These are phyloP conservation scores for Pleomassaria siparia DNA, from an alignment of 2,329 filamentous ascomycete species.

Conservation along the genomic window DNA sequence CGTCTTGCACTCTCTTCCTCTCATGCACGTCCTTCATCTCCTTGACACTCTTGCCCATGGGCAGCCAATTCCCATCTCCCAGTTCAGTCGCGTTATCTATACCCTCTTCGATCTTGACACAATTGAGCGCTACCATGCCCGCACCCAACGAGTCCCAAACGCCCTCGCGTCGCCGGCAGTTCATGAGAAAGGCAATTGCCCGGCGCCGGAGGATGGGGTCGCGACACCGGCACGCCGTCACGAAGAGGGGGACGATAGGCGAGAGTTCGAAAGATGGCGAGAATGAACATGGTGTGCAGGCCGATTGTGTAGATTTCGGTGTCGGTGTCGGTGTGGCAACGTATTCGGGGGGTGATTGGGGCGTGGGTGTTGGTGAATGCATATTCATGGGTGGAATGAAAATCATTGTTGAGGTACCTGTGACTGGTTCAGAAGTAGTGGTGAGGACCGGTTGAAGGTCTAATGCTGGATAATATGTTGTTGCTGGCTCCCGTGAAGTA, in stretches of 20 bases:
- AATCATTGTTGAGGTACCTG: not conserved
- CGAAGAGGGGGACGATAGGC: slow-evolving; percentile 29
- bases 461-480: slow-evolving; percentile 29
- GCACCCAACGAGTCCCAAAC: slow-evolving; percentile 30
- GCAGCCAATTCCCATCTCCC: slow-evolving; percentile 23
- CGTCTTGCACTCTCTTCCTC: slow-evolving; percentile 19
- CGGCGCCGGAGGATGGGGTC: slow-evolving; percentile 29
- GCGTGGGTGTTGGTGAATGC: not conserved
- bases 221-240: slow-evolving; percentile 27
- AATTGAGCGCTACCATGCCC: slow-evolving; percentile 24
- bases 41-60: slow-evolving; percentile 12
- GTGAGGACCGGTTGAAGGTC: slow-evolving; percentile 28
- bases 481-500: slow-evolving; percentile 11
- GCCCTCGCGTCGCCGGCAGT: slow-evolving; percentile 27
- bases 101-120: slow-evolving; percentile 26
- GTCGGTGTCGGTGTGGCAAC: slow-evolving; percentile 6
- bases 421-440: not conserved
- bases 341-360: not conserved
- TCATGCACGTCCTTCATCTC: slow-evolving; percentile 13
- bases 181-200: slow-evolving; percentile 26
- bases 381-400: not conserved
- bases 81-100: slow-evolving; percentile 15
- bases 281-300: slow-evolving; percentile 24
- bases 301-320: too few relatives aligned
- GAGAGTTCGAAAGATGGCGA: slow-evolving; percentile 32